Evolutionary conservation across 116 monocot species (phyloP), one percentile per base, ranked within the genome.

Genomic region (Trichopus zeylanicus): DNA sequence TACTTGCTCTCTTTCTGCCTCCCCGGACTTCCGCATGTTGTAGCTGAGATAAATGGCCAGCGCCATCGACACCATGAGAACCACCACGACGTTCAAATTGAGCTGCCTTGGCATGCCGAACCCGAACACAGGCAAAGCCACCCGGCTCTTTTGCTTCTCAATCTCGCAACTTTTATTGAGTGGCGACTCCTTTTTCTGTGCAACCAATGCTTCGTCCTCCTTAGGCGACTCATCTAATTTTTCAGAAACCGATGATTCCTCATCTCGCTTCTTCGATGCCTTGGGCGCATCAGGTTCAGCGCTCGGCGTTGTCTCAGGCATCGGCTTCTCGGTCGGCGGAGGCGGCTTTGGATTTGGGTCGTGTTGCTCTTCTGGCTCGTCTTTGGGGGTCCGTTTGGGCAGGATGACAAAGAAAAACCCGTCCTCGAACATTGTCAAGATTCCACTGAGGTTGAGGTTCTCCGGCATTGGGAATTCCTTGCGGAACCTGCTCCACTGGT

Each of bases 361-460:
- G 0, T n/a, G 49, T 22, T 20, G 22, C 21, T 29, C 27, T 13
- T 15, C 54, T 3, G 27, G 13, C 10, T 6, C 54, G 3, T 7
- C 54, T 23, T 26, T 15, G 8, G 27, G 24, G 22, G 6, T 51
- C n/a, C 19, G 16, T 13, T 31, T 60, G 3, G 66, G 60, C 5
- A 73, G 2, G 46, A 35, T 15, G 3, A 73, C 27, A 3, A 38
- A 32, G 24, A 78, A 70, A 3, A 74, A 0, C 1, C 57, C 73
- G 27, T 56, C 59, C 9, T 79, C 79, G 53, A 82, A 76, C 35
- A 59, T 78, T 3, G 87, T 79, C 16, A 31, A 57, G 60, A 87
- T 65, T 6, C 29, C 70, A 34, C 22, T 29, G 2, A 39, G 26
- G 23, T 68, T 60, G 73, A 65, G 57, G 10, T 61, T 57, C 13